Evolutionary conservation across 2,329 filamentous ascomycete species (phyloP).

Genomic region (Fusarium sp.): DNA sequence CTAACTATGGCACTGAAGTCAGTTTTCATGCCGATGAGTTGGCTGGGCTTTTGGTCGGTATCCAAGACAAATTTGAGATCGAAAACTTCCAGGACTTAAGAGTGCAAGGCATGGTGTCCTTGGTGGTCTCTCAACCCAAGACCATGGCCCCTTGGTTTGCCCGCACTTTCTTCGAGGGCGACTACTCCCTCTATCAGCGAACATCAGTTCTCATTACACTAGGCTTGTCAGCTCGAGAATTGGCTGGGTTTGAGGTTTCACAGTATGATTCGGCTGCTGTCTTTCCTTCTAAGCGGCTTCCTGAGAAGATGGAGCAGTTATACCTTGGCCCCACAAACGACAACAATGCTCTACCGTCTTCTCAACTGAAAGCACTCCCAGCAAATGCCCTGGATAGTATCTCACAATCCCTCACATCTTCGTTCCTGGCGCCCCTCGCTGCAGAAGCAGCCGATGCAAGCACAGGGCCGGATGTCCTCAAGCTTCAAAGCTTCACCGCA

Average conservation of each 20-base stretch:
- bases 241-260: conserved; percentile 79
- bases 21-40: conserved; percentile 85
- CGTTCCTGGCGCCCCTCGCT: conserved; percentile 84
- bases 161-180: conserved; percentile 88
- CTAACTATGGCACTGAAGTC: conserved; percentile 88
- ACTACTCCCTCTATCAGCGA: conserved; percentile 88
- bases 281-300: conserved; percentile 86
- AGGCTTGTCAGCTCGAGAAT: conserved; percentile 83
- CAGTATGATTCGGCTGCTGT: conserved; percentile 61
- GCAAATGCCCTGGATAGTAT: conserved; percentile 75
- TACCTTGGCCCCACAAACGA: conserved; percentile 63
- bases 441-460: conserved; percentile 82
- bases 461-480: conserved; percentile 85
- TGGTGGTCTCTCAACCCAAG: conserved; percentile 80
- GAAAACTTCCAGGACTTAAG: conserved; percentile 80
- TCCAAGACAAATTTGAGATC: conserved; percentile 88
- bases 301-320: conserved; percentile 76
- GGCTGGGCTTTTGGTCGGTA: conserved; percentile 78
- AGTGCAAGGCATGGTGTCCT: conserved; percentile 83
- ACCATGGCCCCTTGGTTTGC: conserved; percentile 87
- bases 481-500: conserved; percentile 89
- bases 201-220: conserved; percentile 84
- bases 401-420: conserved; percentile 73
- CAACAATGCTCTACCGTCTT: conserved; percentile 43
- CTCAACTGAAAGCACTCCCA: conserved; percentile 63